Evolutionary conservation across 768 basidiomycete species (phyloP).

Genomic region (Auriscalpium microsporum): DNA sequence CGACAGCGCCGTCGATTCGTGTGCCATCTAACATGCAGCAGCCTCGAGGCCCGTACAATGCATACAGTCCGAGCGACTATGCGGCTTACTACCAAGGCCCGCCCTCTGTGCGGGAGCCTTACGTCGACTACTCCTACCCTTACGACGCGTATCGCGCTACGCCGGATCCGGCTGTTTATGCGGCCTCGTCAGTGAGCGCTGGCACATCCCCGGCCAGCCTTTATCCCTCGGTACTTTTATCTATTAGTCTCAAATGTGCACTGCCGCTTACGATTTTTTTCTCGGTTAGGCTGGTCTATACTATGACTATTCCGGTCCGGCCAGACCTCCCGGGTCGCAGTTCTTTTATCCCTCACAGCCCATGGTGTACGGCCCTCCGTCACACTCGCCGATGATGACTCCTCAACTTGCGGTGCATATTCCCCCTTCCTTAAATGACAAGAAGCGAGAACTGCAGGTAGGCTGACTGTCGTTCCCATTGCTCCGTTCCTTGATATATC

Average conservation of each 20-base stretch:
- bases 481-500: slow-evolving; percentile 6
- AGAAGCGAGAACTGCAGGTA: slow-evolving; percentile 54
- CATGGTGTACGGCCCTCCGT: slow-evolving; percentile 45
- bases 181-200: slow-evolving; percentile 35
- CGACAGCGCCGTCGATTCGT: slow-evolving; percentile 30
- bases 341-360: slow-evolving; percentile 55
- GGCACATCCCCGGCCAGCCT: slow-evolving; percentile 34
- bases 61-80: slow-evolving; percentile 51
- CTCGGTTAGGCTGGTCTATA: slow-evolving; percentile 46
- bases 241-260: slow-evolving; percentile 35
- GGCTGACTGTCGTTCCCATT: slow-evolving; percentile 1
- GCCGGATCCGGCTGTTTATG: slow-evolving; percentile 44
- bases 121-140: slow-evolving; percentile 42
- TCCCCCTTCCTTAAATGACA: slow-evolving; percentile 37
- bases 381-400: slow-evolving; percentile 47
- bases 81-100: slow-evolving; percentile 48
- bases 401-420: slow-evolving; percentile 35
- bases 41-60: slow-evolving; percentile 37
- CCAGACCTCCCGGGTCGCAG: slow-evolving; percentile 43
- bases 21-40: slow-evolving; percentile 35
- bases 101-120: slow-evolving; percentile 34
- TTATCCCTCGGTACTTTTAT: slow-evolving; percentile 38
- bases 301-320: slow-evolving; percentile 46
- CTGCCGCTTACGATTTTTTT: slow-evolving; percentile 27
- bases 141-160: slow-evolving; percentile 41